Evolutionary conservation across 176 grass and related monocot genomes (phyloP).

Genomic region (Saccharum officinarum): DNA sequence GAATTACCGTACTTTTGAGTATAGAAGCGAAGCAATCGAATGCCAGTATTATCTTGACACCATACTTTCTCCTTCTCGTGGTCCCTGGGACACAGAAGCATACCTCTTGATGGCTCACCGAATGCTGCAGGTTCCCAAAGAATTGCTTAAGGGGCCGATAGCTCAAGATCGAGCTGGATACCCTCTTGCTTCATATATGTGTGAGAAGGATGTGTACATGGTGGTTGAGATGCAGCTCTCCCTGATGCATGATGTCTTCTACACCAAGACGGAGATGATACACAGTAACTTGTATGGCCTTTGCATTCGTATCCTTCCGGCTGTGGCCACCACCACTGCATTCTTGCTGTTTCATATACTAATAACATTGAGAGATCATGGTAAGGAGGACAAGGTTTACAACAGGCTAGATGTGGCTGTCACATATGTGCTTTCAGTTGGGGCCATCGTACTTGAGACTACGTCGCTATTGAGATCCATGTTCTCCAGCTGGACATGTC

Average conservation of each 20-base stretch:
- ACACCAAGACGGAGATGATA: neutral
- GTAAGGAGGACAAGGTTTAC: neutral
- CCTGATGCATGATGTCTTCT: neutral
- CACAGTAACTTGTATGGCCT: neutral
- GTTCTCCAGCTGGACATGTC: conserved; percentile 21
- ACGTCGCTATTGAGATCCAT: neutral
- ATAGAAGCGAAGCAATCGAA: no score
- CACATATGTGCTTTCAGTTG: conserved; percentile 22
- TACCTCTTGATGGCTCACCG: neutral
- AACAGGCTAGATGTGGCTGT: neutral
- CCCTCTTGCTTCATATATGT: no score
- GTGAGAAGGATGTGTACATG: no score
- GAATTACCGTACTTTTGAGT: no score
- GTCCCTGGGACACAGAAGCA: neutral
- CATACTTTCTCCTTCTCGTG: no score
- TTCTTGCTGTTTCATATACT: conserved; percentile 2
- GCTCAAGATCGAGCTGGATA: no score
- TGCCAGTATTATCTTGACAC: no score
- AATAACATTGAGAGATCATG: no score
- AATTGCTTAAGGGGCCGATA: neutral
- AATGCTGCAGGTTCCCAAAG: neutral
- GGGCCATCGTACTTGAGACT: conserved; percentile 21
- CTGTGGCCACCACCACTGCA: neutral
- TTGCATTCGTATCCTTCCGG: neutral
- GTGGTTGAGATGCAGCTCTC: neutral